These are phyloP conservation scores for Phyllosticta citrichinensis DNA, from an alignment of 2,329 filamentous ascomycete genomes.

Conservation along the genomic window DNA sequence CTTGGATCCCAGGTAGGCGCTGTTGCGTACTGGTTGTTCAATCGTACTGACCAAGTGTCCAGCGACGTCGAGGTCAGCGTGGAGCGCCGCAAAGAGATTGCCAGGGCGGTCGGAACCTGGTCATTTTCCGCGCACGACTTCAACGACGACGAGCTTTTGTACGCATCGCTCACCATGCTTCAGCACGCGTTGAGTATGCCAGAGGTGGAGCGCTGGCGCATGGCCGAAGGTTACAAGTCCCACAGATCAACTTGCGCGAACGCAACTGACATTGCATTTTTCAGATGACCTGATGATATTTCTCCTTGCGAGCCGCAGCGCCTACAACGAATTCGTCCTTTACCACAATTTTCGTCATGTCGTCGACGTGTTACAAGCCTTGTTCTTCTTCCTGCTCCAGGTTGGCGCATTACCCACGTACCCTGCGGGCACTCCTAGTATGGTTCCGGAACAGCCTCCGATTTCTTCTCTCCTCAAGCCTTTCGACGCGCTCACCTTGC, in stretches of 20 bases:
- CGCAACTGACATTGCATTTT: conserved; percentile 14
- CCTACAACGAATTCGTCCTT: conserved; percentile 94
- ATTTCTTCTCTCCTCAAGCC: conserved; percentile 70
- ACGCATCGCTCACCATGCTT: conserved; percentile 79
- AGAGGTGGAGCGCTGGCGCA: conserved; percentile 69
- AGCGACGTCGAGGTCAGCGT: conserved; percentile 58
- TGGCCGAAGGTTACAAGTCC: conserved; percentile 53
- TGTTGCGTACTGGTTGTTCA: background rate
- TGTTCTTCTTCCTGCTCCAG: conserved; percentile 78
- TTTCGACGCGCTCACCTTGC: conserved; percentile 77
- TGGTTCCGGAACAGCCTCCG: conserved; percentile 36
- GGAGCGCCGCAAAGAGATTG: conserved; percentile 56
- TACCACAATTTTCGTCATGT: conserved; percentile 99
- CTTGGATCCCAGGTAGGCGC: conserved; percentile 49
- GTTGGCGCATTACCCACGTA: conserved; percentile 68
- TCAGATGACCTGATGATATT: conserved; percentile 74
- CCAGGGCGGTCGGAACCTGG: conserved; percentile 66
- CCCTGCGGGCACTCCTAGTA: conserved; percentile 23
- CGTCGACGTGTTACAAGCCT: conserved; percentile 87
- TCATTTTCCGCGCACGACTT: conserved; percentile 84
- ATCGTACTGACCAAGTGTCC: conserved; percentile 14
- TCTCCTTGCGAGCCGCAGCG: conserved; percentile 74
- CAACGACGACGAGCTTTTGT: conserved; percentile 79
- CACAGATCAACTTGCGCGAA: background rate
- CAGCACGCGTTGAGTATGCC: conserved; percentile 76